Evolutionary conservation across 1,284 basidiomycete genomes (phyloP).

Genomic region (Cutaneotrichosporon spelunceum): DNA sequence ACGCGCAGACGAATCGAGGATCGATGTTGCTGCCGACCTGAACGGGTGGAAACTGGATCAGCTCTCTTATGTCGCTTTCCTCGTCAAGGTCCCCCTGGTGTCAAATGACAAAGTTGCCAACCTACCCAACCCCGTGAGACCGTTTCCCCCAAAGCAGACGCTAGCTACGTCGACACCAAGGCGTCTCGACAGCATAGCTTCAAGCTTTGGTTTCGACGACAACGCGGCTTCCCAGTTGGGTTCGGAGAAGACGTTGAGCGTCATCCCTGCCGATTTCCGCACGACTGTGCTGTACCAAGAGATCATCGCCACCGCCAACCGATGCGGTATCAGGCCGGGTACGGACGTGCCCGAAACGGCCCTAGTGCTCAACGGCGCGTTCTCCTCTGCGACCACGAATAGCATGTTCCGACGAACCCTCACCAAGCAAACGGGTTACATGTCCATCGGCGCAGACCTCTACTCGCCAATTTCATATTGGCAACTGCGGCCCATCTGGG

Average conservation of each 20-base stretch:
- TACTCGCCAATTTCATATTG: constrained; percentile 23
- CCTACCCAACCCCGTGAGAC: constrained; percentile 32
- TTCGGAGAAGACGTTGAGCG: background rate
- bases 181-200: background rate
- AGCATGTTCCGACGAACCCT: constrained; percentile 11
- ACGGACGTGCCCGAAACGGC: constrained; percentile 9
- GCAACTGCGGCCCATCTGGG: constrained; percentile 27
- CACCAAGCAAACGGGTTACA: constrained; percentile 18
- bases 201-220: constrained; percentile 12
- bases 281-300: background rate
- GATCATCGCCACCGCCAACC: background rate
- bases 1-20: background rate
- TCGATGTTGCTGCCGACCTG: constrained; percentile 1
- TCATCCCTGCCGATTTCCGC: constrained; percentile 1
- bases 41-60: constrained; percentile 10
- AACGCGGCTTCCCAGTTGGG: background rate
- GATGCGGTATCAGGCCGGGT: background rate
- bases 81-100: constrained; percentile 25
- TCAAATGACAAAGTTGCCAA: constrained; percentile 20
- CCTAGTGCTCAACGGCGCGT: constrained; percentile 24
- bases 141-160: constrained; percentile 10
- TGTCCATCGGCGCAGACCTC: constrained; percentile 26
- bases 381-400: constrained; percentile 7
- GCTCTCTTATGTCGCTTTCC: constrained; percentile 17
- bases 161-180: too few relatives aligned